Percentiles rank a stretch among this genome's conserved stretches.
phyloP scores from a whole-genome alignment of 768 basidiomycete species.

The Baorangia bicolor region DNA sequence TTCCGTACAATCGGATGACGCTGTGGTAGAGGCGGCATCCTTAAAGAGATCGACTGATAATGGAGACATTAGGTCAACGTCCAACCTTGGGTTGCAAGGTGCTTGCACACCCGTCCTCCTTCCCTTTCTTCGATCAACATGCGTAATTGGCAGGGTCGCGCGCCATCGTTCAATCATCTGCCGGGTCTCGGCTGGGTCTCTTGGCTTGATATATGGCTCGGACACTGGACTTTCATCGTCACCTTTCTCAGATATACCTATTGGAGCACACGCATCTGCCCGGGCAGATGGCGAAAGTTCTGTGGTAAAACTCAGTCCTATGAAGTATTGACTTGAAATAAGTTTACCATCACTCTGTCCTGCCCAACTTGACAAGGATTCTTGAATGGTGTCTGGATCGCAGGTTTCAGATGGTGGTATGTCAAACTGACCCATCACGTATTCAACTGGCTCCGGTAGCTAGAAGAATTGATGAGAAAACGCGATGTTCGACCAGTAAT shows the following conservation, averaged over 20 bases:
- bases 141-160: slow-evolving; percentile 21
- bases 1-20: slow-evolving; percentile 34
- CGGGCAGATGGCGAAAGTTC: slow-evolving; percentile 27
- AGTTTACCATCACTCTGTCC: slow-evolving; percentile 29
- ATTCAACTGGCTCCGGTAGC: slow-evolving; percentile 34
- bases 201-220: slow-evolving; percentile 23
- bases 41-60: slow-evolving; percentile 23
- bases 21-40: slow-evolving; percentile 26
- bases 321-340: neutral
- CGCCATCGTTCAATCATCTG: slow-evolving; percentile 35
- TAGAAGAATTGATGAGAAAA: slow-evolving; percentile 2
- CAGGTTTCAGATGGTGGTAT: slow-evolving; percentile 23
- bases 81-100: neutral
- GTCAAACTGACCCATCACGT: slow-evolving; percentile 30
- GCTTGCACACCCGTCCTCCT: slow-evolving; percentile 7
- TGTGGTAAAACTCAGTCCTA: slow-evolving; percentile 3
- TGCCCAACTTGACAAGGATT: slow-evolving; percentile 34
- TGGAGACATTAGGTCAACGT: slow-evolving; percentile 18
- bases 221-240: slow-evolving; percentile 6
- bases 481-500: neutral
- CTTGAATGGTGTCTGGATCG: slow-evolving; percentile 14
- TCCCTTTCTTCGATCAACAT: slow-evolving; percentile 10
- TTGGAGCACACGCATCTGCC: slow-evolving; percentile 6
- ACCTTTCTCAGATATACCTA: slow-evolving; percentile 24
- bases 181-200: slow-evolving; percentile 22